Conservation (phyloP, 768 basidiomycete species). For the Postia placenta region DNA sequence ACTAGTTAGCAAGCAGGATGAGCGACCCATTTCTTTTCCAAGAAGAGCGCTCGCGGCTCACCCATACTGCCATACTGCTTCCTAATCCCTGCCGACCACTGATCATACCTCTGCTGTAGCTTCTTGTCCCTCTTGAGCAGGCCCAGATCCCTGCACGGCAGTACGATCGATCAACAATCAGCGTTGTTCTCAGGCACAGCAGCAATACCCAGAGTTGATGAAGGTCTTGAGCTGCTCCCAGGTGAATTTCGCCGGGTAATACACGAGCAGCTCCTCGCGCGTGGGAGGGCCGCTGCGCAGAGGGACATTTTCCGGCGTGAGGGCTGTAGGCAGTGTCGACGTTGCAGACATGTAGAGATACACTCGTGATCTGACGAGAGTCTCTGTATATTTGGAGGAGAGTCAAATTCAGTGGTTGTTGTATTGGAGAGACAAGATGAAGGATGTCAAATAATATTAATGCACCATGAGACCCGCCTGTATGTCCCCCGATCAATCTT, state of each 20-base stretch:
- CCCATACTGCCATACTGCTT: conserved; percentile 61
- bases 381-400: no score
- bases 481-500: no score
- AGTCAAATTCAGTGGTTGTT: no score
- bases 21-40: no score
- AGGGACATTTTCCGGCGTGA: conserved; percentile 12
- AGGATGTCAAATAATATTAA: no score
- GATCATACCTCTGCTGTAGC: conserved; percentile 62
- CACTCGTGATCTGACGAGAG: no score
- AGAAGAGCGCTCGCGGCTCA: conserved; percentile 25
- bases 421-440: no score
- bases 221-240: conserved; percentile 74
- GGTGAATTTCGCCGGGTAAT: conserved; percentile 74
- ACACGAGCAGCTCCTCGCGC: conserved; percentile 51
- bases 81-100: conserved; percentile 51
- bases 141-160: conserved; percentile 58
- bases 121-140: conserved; percentile 67
- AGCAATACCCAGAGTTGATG: conserved; percentile 65
- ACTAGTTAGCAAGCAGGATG: conserved; percentile 42
- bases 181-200: not conserved
- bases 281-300: conserved; percentile 54
- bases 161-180: not conserved
- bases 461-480: no score
- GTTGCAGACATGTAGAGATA: no score
- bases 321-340: not conserved